These are phyloP conservation scores for Aspergillus sp. DNA, from an alignment of 2,329 filamentous ascomycete genomes.

Conservation along the genomic window DNA sequence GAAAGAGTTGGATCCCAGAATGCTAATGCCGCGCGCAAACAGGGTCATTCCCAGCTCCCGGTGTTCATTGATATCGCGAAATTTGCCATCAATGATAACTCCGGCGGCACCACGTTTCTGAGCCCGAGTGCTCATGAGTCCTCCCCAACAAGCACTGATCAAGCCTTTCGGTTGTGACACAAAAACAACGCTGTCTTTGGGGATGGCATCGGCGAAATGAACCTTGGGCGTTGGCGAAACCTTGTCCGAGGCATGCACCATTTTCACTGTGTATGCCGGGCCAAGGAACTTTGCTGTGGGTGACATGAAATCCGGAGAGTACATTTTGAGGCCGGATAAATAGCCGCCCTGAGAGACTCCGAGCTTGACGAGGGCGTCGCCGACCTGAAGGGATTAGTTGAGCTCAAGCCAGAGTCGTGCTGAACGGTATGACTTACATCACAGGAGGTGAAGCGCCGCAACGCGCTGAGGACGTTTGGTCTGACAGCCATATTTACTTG, in stretches of 20 bases:
- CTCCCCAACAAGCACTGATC: conserved; percentile 42
- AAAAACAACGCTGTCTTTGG: conserved; percentile 38
- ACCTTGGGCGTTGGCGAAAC: conserved; percentile 29
- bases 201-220: conserved; percentile 42
- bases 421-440: conserved; percentile 6
- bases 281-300: conserved; percentile 30
- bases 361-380: conserved; percentile 40
- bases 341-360: conserved; percentile 37
- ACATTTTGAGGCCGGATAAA: conserved; percentile 37
- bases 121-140: conserved; percentile 42
- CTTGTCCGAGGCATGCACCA: conserved; percentile 37
- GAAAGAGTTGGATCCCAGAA: conserved; percentile 38
- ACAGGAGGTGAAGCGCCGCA: conserved; percentile 11
- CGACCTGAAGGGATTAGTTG: conserved; percentile 25
- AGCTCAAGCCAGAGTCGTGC: neutral
- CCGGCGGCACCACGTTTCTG: conserved; percentile 38
- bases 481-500: conserved; percentile 13
- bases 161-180: conserved; percentile 38
- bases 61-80: conserved; percentile 41
- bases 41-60: conserved; percentile 30
- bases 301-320: conserved; percentile 23
- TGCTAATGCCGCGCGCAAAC: conserved; percentile 36
- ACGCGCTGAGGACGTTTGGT: neutral
- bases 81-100: conserved; percentile 43
- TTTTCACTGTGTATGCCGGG: conserved; percentile 33